Evolutionary conservation across 208 protist genomes (phyloP).

Genomic region (Lotmaria passim): DNA sequence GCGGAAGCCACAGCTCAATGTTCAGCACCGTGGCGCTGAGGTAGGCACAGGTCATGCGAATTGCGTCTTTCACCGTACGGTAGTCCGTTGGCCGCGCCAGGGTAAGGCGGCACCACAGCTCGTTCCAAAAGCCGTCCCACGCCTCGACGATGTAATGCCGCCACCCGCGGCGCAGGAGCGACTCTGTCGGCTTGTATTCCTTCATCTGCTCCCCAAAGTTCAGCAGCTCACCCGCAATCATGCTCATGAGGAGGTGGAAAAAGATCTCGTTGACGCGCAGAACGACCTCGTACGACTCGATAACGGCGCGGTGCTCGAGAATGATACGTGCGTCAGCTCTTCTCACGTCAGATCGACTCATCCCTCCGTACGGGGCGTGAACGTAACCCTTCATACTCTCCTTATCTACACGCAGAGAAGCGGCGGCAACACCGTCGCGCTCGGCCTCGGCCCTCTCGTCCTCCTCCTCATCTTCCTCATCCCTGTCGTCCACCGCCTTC

Average conservation of each 20-base stretch:
- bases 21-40: conserved; percentile 38
- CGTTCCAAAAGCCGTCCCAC: conserved; percentile 51
- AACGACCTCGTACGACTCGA: conserved; percentile 35
- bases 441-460: neutral
- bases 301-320: conserved; percentile 18
- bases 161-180: conserved; percentile 24
- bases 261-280: conserved; percentile 38
- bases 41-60: conserved; percentile 59
- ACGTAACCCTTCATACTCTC: too few species aligned
- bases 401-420: too few species aligned
- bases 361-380: too few species aligned
- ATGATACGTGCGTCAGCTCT: conserved; percentile 14
- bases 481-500: neutral
- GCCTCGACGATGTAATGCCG: conserved; percentile 53
- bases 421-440: too few species aligned
- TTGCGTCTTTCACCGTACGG: conserved; percentile 54
- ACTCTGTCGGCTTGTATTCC: conserved; percentile 41
- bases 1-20: conserved; percentile 43
- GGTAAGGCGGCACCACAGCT: conserved; percentile 48
- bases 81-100: conserved; percentile 46
- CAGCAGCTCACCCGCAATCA: conserved; percentile 39
- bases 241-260: conserved; percentile 36
- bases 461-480: conserved; percentile 10
- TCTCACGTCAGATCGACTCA: neutral
- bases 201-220: conserved; percentile 46